phyloP scores from a whole-genome alignment of 768 basidiomycete species.

The Pulveroboletus sp. region DNA sequence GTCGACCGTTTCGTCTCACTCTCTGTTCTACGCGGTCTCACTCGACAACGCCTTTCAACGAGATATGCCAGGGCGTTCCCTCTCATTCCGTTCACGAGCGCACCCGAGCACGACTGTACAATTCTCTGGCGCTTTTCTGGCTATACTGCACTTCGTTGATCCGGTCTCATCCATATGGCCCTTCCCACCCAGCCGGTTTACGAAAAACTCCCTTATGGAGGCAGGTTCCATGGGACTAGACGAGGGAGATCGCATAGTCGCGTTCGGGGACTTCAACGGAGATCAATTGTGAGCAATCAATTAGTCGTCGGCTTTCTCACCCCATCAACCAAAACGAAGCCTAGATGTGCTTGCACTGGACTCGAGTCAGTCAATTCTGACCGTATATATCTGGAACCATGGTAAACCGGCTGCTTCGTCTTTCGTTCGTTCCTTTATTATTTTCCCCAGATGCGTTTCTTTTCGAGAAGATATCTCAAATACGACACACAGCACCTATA shows the following conservation, averaged over 20 bases:
- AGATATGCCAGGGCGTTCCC: slow-evolving; percentile 9
- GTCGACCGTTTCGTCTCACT: background rate
- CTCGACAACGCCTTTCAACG: background rate
- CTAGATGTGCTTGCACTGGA: slow-evolving; percentile 76
- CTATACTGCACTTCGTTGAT: slow-evolving; percentile 12
- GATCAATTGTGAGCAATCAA: slow-evolving; percentile 77
- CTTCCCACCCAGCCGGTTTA: slow-evolving; percentile 81
- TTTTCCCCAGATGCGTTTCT: slow-evolving; percentile 48
- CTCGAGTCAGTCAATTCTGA: slow-evolving; percentile 71
- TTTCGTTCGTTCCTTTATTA: slow-evolving; percentile 2
- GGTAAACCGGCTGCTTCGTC: slow-evolving; percentile 38
- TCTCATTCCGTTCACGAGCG: background rate
- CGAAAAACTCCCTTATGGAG: slow-evolving; percentile 70
- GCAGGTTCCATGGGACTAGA: slow-evolving; percentile 78
- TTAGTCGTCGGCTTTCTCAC: background rate
- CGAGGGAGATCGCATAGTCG: slow-evolving; percentile 69
- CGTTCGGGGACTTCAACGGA: slow-evolving; percentile 93
- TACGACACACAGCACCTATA: slow-evolving; percentile 54
- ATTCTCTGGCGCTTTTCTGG: slow-evolving; percentile 7
- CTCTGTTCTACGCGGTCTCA: background rate
- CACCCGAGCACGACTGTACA: background rate
- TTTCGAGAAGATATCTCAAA: slow-evolving; percentile 46
- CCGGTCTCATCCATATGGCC: slow-evolving; percentile 60
- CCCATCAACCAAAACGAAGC: slow-evolving; percentile 36
- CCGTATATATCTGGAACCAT: slow-evolving; percentile 79